Base-by-base conservation (phyloP, 495 filamentous ascomycete species). In the Xylaria sp. region DNA sequence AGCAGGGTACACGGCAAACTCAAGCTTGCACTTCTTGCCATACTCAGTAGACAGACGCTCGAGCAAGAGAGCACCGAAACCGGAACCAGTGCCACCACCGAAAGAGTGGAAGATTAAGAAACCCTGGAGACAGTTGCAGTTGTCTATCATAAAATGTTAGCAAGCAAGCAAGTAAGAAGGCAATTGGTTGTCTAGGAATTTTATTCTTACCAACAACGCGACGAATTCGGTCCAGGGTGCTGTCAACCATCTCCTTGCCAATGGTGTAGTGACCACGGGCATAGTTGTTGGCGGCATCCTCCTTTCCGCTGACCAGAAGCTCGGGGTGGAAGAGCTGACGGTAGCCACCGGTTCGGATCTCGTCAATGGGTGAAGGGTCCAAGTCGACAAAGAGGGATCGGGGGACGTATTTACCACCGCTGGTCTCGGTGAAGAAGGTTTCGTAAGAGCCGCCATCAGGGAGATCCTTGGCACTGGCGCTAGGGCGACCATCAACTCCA, bases 91-190 rank as follows among this genome's bases (percentile, higher is more conserved):
- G 84, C 93, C 93, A 80, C 93, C 93, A 76, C 93, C 93, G 77
- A 97, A 97, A 64, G 93, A 96, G 86, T 97, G 93, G 89, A 97
- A 97, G 82, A 97, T 90, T 65, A 97, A 82, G 86, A 97, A 97
- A 62, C 93, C 93, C 83, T 97, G 93, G 21, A 97, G 92, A 59
- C 90, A 94, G 67, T 89, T 86, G 87, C 93, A 97, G 88, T 96
- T 97, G 82, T 97, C 93, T 95, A 71, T 46, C 33, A 46, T 59
- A 35, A 8, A 24, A 46, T 7, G 41, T 71, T 29, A 61, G 67
- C 4, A 29, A 15, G 12, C 35, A 26, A 19, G 9, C 31, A 12
- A 37, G 35, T 15, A 50, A 21, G 3, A n/a, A 19, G 35, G 15
- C 17, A 57, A 44, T 48, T 11, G 5, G 11, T 40, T 31, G 24